Conservation (phyloP, 192 early-diverging fungal genomes). For the Coemansia sp. region DNA sequence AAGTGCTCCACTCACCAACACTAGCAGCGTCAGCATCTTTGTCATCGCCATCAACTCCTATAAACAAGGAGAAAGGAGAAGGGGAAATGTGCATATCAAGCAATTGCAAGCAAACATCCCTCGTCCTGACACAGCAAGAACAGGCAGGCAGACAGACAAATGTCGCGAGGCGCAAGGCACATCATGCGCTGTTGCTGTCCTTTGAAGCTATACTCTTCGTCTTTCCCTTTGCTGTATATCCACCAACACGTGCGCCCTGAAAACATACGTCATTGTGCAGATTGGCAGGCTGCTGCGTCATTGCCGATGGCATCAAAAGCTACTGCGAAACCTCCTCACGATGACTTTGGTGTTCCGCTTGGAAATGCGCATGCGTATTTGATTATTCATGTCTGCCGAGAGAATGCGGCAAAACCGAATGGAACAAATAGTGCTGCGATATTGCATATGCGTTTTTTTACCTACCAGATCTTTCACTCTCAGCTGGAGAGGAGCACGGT, state of each 20-base stretch:
- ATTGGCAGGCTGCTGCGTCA: neutral
- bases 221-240: neutral
- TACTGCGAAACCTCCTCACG: neutral
- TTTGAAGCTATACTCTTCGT: neutral
- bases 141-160: neutral
- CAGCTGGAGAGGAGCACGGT: neutral
- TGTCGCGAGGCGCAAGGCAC: neutral
- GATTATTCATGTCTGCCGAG: neutral
- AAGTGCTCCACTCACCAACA: neutral
- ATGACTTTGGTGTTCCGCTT: neutral
- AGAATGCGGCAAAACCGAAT: neutral
- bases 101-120: too few species aligned
- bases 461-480: neutral
- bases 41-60: neutral
- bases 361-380: neutral
- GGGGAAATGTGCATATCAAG: neutral
- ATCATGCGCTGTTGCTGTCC: too few species aligned
- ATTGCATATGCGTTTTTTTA: too few species aligned
- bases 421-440: too few species aligned
- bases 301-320: neutral
- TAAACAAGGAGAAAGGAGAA: neutral
- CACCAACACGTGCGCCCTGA: neutral
- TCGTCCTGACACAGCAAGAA: too few species aligned
- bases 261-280: slow-evolving; percentile 6
- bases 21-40: neutral